Base-by-base conservation (phyloP, 2,329 filamentous ascomycete species). In the Didymella lethalis region DNA sequence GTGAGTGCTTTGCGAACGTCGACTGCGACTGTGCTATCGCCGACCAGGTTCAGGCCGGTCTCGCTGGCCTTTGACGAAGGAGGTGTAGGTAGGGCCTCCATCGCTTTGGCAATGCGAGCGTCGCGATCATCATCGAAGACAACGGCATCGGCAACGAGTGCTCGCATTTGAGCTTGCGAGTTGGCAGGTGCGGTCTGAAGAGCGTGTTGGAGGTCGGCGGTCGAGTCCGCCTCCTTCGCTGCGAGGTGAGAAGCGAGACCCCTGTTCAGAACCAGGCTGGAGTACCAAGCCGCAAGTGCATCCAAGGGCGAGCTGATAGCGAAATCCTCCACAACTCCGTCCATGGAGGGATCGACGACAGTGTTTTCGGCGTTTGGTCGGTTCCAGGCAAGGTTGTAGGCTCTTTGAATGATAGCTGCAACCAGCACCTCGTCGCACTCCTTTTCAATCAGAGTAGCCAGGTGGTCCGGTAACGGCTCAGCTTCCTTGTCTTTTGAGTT, bases 351-450 rank as follows among this genome's bases (percentile, higher is more conserved):
- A 63, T 91, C 89, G 3, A 84, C 81, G 43, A 83, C 79, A 0
- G 88, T 84, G 29, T 88, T 87, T 68, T 91, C 82, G 2, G 88
- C 87, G 0, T 90, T 94, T 4, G 89, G 87, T 57, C 86, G 85
- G 77, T 97, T 95, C 86, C 93, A 97, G 2, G 93, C 92, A 16
- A 97, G 83, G 73, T 96, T 97, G 75, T 94, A 91, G 1, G 92
- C 92, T 54, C 93, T 88, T 76, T 96, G 92, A 38, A 94, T 85
- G 61, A 97, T 89, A 44, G 85, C 84, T 52, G 90, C 85, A 63
- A 88, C 88, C 64, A 98, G 84, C 8, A 97, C 91, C 23, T 92
- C 87, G 51, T 96, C 91, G 64, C 90, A 93, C 28, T 94, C 89
- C 61, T 90, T 86, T 63, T 93, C 86, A 4, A 97, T 84, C 2